A percentile compares a stretch with the other conserved stretches of the same genome.
Evolutionary conservation across 305 asterid species (phyloP).

Genomic region (Solanum chacoense): DNA sequence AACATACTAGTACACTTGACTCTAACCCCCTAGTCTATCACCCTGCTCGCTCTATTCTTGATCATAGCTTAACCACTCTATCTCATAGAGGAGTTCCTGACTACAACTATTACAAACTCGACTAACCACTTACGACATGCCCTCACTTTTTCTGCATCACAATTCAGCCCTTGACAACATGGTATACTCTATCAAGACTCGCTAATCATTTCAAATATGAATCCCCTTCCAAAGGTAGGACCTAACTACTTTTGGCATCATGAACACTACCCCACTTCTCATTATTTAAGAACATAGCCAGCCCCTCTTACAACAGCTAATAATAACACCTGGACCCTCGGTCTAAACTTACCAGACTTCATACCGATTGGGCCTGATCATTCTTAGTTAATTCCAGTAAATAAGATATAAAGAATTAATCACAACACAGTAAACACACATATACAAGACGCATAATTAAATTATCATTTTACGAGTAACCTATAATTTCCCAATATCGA

Average conservation of each 20-base stretch:
- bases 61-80: not conserved
- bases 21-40: not conserved
- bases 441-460: not conserved
- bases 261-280: not conserved
- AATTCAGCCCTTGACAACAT: no score
- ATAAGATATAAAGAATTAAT: not conserved
- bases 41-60: not conserved
- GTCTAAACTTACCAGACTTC: not conserved
- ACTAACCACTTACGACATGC: not conserved
- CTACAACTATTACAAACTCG: not conserved
- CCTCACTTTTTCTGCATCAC: not conserved
- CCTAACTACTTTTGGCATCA: not conserved
- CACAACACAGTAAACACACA: no score
- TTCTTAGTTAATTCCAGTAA: not conserved
- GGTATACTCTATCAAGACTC: not conserved
- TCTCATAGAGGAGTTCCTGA: not conserved
- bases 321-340: not conserved
- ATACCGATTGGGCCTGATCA: not conserved
- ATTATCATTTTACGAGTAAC: not conserved
- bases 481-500: no score
- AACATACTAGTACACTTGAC: not conserved
- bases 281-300: not conserved
- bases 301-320: not conserved
- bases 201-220: no score
- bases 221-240: not conserved